Conservation (phyloP, 345 rosid species). For the Eucalyptus erythrocorys region DNA sequence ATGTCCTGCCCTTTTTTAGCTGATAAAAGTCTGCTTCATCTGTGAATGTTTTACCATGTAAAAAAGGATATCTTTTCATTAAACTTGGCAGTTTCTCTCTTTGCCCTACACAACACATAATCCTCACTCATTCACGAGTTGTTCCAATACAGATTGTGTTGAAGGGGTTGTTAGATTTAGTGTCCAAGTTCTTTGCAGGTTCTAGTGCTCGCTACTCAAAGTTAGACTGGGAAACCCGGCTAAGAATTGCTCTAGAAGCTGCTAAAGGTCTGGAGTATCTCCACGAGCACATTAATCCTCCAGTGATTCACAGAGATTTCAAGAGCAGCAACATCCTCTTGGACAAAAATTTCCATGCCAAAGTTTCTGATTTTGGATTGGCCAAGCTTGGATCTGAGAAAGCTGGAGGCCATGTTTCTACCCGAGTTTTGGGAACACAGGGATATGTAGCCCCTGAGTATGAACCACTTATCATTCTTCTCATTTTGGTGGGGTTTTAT, state of each 20-base stretch:
- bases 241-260: constrained; percentile 72
- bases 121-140: neutral
- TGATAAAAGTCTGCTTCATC: neutral
- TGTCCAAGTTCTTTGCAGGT: constrained; percentile 24
- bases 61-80: neutral
- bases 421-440: constrained; percentile 68
- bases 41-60: neutral
- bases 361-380: constrained; percentile 75
- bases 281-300: constrained; percentile 63
- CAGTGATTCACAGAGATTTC: constrained; percentile 69
- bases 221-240: constrained; percentile 67
- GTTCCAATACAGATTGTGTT: neutral
- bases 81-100: neutral
- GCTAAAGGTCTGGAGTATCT: constrained; percentile 85
- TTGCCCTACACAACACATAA: neutral
- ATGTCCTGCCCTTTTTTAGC: neutral
- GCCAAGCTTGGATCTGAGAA: constrained; percentile 68
- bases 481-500: neutral
- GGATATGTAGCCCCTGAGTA: constrained; percentile 86
- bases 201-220: constrained; percentile 22
- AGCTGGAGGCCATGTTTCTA: constrained; percentile 70
- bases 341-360: constrained; percentile 55
- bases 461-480: neutral
- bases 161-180: neutral
- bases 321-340: constrained; percentile 68